Conservation (phyloP, 306 rosid genomes). For the Pyrus bretschneideri region DNA sequence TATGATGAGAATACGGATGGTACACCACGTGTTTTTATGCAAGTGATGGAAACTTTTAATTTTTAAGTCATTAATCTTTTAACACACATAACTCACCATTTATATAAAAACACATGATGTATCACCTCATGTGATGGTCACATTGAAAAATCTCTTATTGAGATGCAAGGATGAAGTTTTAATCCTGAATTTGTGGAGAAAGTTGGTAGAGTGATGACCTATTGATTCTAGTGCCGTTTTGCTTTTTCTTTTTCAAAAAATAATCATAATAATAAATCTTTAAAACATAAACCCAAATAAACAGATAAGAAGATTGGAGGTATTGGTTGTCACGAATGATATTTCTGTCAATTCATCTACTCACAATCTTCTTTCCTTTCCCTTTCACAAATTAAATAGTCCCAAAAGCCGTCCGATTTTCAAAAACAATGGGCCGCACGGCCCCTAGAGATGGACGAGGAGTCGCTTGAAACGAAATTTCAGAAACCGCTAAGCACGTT, state of each 20-base stretch:
- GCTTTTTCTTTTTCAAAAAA: background rate
- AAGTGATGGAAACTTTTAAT: too few relatives aligned
- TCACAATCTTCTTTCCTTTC: background rate
- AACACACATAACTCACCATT: too few relatives aligned
- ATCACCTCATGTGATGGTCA: too few relatives aligned
- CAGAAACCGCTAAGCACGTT: conserved; percentile 10
- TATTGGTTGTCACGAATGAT: conserved; percentile 3
- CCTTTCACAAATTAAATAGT: background rate
- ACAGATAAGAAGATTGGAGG: background rate
- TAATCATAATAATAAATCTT: background rate
- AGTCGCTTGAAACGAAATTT: background rate
- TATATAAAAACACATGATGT: too few relatives aligned
- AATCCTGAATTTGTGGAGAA: conserved; percentile 1
- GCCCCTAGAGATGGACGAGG: background rate
- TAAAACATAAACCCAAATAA: background rate
- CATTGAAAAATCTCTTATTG: too few relatives aligned
- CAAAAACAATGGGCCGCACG: conserved; percentile 8
- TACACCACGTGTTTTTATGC: too few relatives aligned
- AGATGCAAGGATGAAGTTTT: background rate
- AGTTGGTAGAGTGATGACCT: background rate
- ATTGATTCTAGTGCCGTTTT: background rate
- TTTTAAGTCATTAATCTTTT: too few relatives aligned
- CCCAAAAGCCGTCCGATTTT: background rate
- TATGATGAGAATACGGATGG: too few relatives aligned
- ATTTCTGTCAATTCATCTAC: background rate